A percentile compares a stretch with the other conserved stretches of the same genome.
These are phyloP conservation scores for Beauveria varroae DNA, from an alignment of 2,329 filamentous ascomycete genomes.

Conservation along the genomic window DNA sequence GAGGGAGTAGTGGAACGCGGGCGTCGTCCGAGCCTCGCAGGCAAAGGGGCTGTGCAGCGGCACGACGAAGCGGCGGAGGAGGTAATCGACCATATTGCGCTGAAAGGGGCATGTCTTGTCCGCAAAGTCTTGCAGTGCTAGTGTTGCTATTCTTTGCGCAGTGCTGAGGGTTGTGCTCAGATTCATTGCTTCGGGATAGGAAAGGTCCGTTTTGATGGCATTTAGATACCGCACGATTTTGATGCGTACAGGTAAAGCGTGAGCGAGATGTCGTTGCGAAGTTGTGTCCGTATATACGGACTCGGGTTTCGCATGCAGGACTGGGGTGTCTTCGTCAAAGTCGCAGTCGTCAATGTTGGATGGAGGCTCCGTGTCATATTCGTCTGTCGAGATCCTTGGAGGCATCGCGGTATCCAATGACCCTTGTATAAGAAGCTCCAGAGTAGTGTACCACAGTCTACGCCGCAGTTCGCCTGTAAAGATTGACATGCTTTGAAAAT, in stretches of 20 bases:
- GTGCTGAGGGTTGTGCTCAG: not conserved
- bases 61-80: conserved; percentile 47
- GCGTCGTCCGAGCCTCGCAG: conserved; percentile 32
- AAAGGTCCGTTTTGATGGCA: conserved; percentile 1
- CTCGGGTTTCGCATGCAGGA: not conserved
- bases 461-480: conserved; percentile 32
- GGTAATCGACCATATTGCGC: conserved; percentile 42
- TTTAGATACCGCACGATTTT: not conserved
- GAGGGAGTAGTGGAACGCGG: conserved; percentile 41
- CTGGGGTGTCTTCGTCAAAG: conserved; percentile 12
- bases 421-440: conserved; percentile 32
- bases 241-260: not conserved
- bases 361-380: conserved; percentile 32
- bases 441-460: conserved; percentile 35
- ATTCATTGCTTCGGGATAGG: not conserved
- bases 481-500: conserved; percentile 26
- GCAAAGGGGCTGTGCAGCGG: conserved; percentile 45
- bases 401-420: conserved; percentile 32
- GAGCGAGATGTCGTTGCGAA: not conserved
- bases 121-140: not conserved
- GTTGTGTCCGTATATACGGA: not conserved
- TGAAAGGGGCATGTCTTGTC: conserved; percentile 29
- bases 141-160: not conserved
- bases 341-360: conserved; percentile 28
- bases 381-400: conserved; percentile 29